Evolutionary conservation across 148 eudicot species (phyloP).

Genomic region (Chenopodium formosanum): DNA sequence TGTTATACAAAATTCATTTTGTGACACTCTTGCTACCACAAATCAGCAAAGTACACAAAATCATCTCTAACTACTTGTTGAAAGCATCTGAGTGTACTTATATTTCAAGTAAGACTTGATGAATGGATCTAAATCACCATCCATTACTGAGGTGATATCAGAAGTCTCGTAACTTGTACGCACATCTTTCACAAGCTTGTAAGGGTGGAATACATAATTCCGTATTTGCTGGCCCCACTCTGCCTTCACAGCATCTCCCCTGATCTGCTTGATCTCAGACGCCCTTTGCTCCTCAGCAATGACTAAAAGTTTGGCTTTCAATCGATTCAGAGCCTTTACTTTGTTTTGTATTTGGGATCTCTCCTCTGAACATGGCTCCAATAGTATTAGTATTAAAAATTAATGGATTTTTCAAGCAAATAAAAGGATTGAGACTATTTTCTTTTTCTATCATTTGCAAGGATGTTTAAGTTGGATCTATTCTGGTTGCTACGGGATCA

Average conservation of each 20-base stretch:
- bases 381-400: neutral
- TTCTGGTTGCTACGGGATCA: no score
- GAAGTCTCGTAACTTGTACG: constrained; percentile 78
- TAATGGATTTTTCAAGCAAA: neutral
- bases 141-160: constrained; percentile 86
- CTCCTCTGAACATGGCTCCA: constrained; percentile 56
- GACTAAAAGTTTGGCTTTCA: constrained; percentile 91
- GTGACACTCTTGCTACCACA: neutral
- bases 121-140: constrained; percentile 88
- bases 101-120: constrained; percentile 75
- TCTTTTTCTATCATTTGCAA: neutral
- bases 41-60: neutral
- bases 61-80: constrained; percentile 23
- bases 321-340: constrained; percentile 76
- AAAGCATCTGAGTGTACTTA: constrained; percentile 53
- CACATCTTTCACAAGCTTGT: constrained; percentile 97
- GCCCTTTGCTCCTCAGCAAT: constrained; percentile 96
- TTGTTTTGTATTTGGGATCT: constrained; percentile 86
- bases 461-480: no score
- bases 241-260: constrained; percentile 92
- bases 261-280: constrained; percentile 87
- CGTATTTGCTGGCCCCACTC: constrained; percentile 99
- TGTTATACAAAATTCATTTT: neutral
- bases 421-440: neutral
- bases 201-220: constrained; percentile 93